These are phyloP conservation scores for Cutaneotrichosporon cutaneum DNA, from an alignment of 1,284 basidiomycete species.

Conservation along the genomic window DNA sequence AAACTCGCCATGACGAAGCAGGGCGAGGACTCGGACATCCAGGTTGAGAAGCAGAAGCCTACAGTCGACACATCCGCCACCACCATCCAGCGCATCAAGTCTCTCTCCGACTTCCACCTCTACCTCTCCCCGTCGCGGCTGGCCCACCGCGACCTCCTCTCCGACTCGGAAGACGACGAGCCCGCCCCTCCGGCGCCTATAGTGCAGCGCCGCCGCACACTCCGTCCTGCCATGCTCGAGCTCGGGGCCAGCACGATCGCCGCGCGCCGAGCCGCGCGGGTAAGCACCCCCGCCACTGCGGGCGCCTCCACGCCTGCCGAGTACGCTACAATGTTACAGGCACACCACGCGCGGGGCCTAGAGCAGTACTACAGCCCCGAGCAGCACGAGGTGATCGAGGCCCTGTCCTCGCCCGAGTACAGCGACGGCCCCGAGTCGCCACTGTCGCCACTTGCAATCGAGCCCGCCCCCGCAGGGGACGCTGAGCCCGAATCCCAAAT, in stretches of 20 bases:
- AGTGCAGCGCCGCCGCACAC: conserved; percentile 14
- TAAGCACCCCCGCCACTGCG: not conserved
- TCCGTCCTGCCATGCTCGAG: conserved; percentile 36
- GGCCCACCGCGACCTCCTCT: conserved; percentile 43
- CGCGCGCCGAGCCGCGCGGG: conserved; percentile 21
- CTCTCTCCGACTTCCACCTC: conserved; percentile 49
- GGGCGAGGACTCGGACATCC: conserved; percentile 4
- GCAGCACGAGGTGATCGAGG: conserved; percentile 3
- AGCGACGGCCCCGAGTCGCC: conserved; percentile 1
- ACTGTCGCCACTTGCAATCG: not conserved
- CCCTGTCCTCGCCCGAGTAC: conserved; percentile 6
- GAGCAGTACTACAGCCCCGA: conserved; percentile 27
- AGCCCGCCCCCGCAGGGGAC: not conserved
- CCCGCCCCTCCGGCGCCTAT: not conserved
- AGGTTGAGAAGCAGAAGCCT: conserved; percentile 1
- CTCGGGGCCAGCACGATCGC: conserved; percentile 15
- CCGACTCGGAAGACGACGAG: conserved; percentile 40
- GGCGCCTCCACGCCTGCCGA: conserved; percentile 15
- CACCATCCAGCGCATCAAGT: conserved; percentile 40
- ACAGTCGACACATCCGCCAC: conserved; percentile 6
- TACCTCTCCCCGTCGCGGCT: conserved; percentile 51
- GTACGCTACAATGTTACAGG: conserved; percentile 43
- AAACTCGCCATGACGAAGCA: conserved; percentile 27
- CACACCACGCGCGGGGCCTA: conserved; percentile 44
- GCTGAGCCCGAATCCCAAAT: not conserved